These are phyloP conservation scores for Sporothrix brunneoviolacea DNA, from an alignment of 2,329 filamentous ascomycete genomes.

Conservation along the genomic window DNA sequence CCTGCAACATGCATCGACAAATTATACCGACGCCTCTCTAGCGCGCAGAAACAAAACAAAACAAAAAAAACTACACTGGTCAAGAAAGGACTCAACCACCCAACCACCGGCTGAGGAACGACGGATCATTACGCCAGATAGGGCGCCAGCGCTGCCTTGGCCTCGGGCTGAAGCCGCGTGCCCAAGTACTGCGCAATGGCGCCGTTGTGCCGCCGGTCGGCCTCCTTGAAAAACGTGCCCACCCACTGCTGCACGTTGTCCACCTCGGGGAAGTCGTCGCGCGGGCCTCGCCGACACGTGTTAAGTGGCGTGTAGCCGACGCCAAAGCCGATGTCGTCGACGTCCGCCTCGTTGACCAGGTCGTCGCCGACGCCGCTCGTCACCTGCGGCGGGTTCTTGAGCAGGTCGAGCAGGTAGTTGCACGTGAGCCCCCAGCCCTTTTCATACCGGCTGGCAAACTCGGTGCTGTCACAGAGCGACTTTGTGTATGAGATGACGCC, in stretches of 20 bases:
- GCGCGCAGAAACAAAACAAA: too few relatives aligned
- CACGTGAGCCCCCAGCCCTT: conserved; percentile 91
- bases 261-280: conserved; percentile 82
- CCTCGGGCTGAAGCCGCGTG: conserved; percentile 61
- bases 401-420: conserved; percentile 77
- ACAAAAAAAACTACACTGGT: too few relatives aligned
- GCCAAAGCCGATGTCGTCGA: conserved; percentile 92
- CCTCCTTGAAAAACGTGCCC: conserved; percentile 65
- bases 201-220: conserved; percentile 67
- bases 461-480: conserved; percentile 76
- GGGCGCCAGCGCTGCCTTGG: conserved; percentile 44
- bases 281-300: conserved; percentile 69
- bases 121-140: conserved; percentile 47
- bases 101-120: too few relatives aligned
- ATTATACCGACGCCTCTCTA: too few relatives aligned
- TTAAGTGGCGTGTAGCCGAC: conserved; percentile 91
- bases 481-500: conserved; percentile 92
- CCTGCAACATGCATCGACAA: too few relatives aligned
- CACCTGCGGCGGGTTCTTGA: conserved; percentile 77
- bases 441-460: conserved; percentile 73
- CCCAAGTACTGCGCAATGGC: conserved; percentile 64
- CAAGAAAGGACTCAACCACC: too few relatives aligned
- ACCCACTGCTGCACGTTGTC: conserved; percentile 82
- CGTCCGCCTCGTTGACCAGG: conserved; percentile 76
- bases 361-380: conserved; percentile 62